Evolutionary conservation across 192 early-diverging fungal species (phyloP), one percentile per base, ranked within the genome.

Genomic region (Podila epigama): DNA sequence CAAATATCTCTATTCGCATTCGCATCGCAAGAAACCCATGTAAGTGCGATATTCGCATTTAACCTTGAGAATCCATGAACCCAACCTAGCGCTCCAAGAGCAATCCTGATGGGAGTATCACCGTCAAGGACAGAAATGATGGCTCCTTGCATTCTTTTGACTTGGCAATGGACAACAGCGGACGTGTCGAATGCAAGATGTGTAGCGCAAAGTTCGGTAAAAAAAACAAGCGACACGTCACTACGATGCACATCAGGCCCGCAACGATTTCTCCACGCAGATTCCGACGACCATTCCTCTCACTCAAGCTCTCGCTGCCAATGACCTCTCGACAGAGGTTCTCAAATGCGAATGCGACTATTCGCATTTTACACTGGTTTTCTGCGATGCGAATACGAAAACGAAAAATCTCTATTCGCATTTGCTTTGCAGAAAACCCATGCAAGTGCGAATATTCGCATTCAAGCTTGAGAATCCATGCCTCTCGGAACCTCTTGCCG

Each of bases 81-180:
- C 57, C 57, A 41, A 58, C 36, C 36, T 37, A 39, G 57, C 57
- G 57, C 37, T 58, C 57, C 57, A 58, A 58, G 57, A 58, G 57
- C 57, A 40, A 40, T 37, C 33, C 37, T 5, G 57, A 58, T 20
- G n/a, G 57, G 27, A 37, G 37, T 25, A 41, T 58, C 57, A 39
- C 25, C 20, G 41, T 58, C 37, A 41, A 40, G 57, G 57, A 58
- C 57, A 58, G 27, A 34, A 37, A 41, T 37, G 37, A 58, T 53
- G 51, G 27, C 27, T 29, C 51, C 51, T 53, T 53, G 51, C 51
- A 53, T 53, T 29, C 51, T 53, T 53, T 29, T 28, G 29, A 39
- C 37, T 9, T 20, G 39, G 36, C 28, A 59, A 40, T 12, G 35
- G 58, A 59, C 25, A 40, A 40, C 40, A 58, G 11, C 39, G 42